phyloP scores from a whole-genome alignment of 108 stramenopile species.

The Discostella stelligeroides region DNA sequence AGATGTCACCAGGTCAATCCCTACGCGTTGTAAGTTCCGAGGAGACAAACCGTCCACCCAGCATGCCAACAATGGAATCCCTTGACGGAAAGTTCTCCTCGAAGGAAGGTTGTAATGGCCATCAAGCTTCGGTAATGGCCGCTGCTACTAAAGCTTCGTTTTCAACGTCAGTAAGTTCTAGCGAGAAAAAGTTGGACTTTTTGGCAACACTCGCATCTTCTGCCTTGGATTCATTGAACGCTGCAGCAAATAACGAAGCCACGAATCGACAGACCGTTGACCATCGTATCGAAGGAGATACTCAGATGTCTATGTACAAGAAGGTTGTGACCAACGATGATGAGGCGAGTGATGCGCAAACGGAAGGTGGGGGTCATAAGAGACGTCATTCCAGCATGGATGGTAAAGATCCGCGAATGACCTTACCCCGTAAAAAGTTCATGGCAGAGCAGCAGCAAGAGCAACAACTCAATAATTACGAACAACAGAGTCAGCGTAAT shows the following conservation, averaged over 20 bases:
- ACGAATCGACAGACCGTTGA: slow-evolving; percentile 7
- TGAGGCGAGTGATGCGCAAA: background rate
- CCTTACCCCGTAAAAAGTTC: slow-evolving; percentile 6
- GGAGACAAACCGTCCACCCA: slow-evolving; percentile 5
- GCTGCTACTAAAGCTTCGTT: background rate
- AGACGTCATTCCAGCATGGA: slow-evolving; percentile 1
- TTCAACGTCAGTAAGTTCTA: background rate
- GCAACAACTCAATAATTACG: background rate
- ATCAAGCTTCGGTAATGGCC: background rate
- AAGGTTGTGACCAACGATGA: too few relatives aligned
- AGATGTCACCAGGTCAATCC: slow-evolving; percentile 10
- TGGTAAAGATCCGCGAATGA: background rate
- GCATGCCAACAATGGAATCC: slow-evolving; percentile 3
- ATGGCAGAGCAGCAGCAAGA: background rate
- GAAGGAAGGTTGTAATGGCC: slow-evolving; percentile 1
- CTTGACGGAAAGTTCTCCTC: background rate
- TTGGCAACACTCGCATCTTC: slow-evolving; percentile 44
- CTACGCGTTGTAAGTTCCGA: slow-evolving; percentile 15
- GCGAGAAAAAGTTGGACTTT: slow-evolving; percentile 32
- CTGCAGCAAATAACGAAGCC: slow-evolving; percentile 15
- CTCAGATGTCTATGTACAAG: background rate
- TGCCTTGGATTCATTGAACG: slow-evolving; percentile 33
- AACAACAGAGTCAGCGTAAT: slow-evolving; percentile 1
- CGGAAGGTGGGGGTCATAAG: background rate
- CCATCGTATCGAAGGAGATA: slow-evolving; percentile 5